phyloP scores from a whole-genome alignment of 208 protist species.

The Herpetomonas samuelpessoai region DNA sequence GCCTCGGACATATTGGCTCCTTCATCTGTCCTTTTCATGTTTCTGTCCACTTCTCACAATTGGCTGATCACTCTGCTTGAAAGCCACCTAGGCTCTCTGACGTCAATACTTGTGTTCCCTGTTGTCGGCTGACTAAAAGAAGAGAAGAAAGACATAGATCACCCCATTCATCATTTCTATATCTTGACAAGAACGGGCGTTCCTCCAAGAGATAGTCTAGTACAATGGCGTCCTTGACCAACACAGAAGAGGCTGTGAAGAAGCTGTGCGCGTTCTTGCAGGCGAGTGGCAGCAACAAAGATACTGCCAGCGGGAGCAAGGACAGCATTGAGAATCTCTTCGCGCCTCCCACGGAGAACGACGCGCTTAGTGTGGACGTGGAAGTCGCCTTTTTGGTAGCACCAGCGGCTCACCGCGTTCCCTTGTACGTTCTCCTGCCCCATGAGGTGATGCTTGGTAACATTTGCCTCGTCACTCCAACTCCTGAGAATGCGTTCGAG shows the following conservation, averaged over 20 bases:
- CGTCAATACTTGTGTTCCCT: no score
- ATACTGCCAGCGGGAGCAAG: constrained; percentile 4
- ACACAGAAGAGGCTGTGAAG: constrained; percentile 56
- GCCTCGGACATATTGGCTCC: no score
- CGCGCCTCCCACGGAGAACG: constrained; percentile 26
- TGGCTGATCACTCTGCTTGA: no score
- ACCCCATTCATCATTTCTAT: no score
- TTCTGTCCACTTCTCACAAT: no score
- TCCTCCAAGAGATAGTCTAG: background rate
- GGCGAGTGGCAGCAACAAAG: constrained; percentile 6
- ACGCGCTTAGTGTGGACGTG: constrained; percentile 47
- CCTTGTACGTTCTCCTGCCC: constrained; percentile 73
- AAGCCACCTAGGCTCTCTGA: no score
- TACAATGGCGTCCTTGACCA: constrained; percentile 37
- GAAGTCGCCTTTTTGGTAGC: constrained; percentile 74
- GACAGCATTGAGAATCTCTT: constrained; percentile 44
- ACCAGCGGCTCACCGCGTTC: constrained; percentile 73
- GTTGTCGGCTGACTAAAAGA: no score
- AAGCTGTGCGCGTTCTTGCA: constrained; percentile 56
- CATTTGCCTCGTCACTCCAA: constrained; percentile 80
- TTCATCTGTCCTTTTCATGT: no score
- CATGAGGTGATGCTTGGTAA: constrained; percentile 60
- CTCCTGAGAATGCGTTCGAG: constrained; percentile 78
- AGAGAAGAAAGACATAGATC: no score
- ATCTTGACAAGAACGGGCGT: no score